Conservation (phyloP, 1,139 yeast genomes). For the Candida labiduridarum region DNA sequence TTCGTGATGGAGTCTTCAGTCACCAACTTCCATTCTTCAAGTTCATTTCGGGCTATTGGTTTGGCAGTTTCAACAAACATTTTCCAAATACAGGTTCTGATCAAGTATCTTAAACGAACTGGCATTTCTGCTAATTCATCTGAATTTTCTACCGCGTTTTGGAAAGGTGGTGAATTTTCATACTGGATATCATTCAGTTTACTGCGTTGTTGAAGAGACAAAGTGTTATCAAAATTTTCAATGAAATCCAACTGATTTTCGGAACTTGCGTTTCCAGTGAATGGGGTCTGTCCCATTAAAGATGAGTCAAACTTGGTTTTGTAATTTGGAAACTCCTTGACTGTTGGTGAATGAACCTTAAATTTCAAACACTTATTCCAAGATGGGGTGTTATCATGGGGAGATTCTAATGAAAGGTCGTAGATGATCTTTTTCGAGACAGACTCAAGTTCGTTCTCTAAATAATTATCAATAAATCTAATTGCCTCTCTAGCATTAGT, state of each 20-base stretch:
- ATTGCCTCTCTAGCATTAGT: conserved; percentile 61
- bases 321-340: conserved; percentile 50
- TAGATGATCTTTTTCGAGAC: conserved; percentile 21
- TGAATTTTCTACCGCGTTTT: conserved; percentile 29
- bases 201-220: conserved; percentile 14
- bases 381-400: conserved; percentile 46
- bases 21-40: conserved; percentile 51
- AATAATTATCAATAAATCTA: conserved; percentile 49
- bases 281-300: conserved; percentile 21
- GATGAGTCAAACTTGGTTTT: conserved; percentile 39
- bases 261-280: neutral
- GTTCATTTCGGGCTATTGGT: conserved; percentile 11
- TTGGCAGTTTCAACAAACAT: conserved; percentile 33
- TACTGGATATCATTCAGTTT: conserved; percentile 32
- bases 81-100: conserved; percentile 55
- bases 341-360: conserved; percentile 45
- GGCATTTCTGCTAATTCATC: conserved; percentile 52
- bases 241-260: conserved; percentile 10
- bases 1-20: conserved; percentile 57
- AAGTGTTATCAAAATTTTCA: conserved; percentile 13
- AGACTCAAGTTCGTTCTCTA: conserved; percentile 18
- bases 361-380: conserved; percentile 53
- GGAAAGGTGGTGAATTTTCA: conserved; percentile 34
- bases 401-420: conserved; percentile 34
- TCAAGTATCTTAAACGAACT: conserved; percentile 45